A percentile compares a stretch with the other conserved stretches of the same genome.
Conservation (phyloP, 2,329 filamentous ascomycete species). For the Bipolaris zeicola region DNA sequence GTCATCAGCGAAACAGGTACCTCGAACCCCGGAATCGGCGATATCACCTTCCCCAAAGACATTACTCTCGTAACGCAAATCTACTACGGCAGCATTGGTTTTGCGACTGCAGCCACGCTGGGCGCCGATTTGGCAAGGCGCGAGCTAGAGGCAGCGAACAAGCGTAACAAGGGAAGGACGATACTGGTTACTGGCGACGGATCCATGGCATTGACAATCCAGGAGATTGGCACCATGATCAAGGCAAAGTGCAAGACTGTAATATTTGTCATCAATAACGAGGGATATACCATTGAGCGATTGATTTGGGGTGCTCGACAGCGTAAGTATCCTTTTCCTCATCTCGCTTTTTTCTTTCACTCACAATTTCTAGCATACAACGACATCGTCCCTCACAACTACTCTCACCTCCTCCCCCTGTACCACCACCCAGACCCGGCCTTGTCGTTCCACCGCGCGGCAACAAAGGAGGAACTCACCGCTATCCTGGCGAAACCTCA, state of each 20-base stretch:
- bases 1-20: conserved; percentile 53
- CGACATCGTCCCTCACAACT: conserved; percentile 49
- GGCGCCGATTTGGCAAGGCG: conserved; percentile 56
- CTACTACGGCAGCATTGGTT: conserved; percentile 54
- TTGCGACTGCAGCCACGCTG: conserved; percentile 50
- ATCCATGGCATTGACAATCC: conserved; percentile 69
- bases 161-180: conserved; percentile 45
- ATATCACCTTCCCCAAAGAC: conserved; percentile 37
- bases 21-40: conserved; percentile 47
- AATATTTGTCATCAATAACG: conserved; percentile 55
- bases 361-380: conserved; percentile 41
- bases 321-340: conserved; percentile 22
- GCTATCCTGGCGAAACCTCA: conserved; percentile 39
- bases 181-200: conserved; percentile 68
- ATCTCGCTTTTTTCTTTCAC: neutral
- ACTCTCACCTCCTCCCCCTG: conserved; percentile 49
- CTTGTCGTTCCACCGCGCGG: conserved; percentile 45
- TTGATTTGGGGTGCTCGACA: conserved; percentile 53
- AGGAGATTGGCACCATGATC: conserved; percentile 70
- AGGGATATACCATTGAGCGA: conserved; percentile 56
- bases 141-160: conserved; percentile 46
- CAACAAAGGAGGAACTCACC: conserved; percentile 48
- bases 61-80: conserved; percentile 48
- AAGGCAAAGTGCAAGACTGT: conserved; percentile 43
- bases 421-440: conserved; percentile 44